phyloP scores from a whole-genome alignment of 768 basidiomycete species.

The Wakefieldia striispora region DNA sequence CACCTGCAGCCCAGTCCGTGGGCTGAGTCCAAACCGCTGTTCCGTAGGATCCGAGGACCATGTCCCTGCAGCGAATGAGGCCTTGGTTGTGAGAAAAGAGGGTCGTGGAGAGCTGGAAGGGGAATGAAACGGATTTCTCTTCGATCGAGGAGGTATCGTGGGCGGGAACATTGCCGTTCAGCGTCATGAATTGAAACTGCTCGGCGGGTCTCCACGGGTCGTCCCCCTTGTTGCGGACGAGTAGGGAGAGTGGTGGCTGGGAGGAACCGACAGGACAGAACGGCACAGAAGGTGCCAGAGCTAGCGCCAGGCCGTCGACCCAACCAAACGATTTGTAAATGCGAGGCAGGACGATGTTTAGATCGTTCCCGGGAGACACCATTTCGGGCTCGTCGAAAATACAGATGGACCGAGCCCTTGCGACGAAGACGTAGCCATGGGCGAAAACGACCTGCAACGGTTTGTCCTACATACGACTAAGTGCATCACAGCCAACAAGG shows the following conservation, averaged over 20 bases:
- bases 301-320: slow-evolving; percentile 58
- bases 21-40: slow-evolving; percentile 67
- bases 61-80: slow-evolving; percentile 50
- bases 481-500: slow-evolving; percentile 3
- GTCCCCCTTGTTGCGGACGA: slow-evolving; percentile 57
- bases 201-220: slow-evolving; percentile 56
- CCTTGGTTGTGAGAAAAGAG: slow-evolving; percentile 42
- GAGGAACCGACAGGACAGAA: not conserved
- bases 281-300: slow-evolving; percentile 11
- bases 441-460: slow-evolving; percentile 54
- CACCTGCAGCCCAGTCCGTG: slow-evolving; percentile 40
- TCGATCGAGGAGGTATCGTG: slow-evolving; percentile 16
- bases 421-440: slow-evolving; percentile 48
- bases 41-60: slow-evolving; percentile 52
- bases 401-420: slow-evolving; percentile 56
- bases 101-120: slow-evolving; percentile 41
- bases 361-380: slow-evolving; percentile 10
- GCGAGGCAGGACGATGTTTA: slow-evolving; percentile 26
- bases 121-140: slow-evolving; percentile 39
- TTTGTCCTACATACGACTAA: slow-evolving; percentile 38
- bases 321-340: slow-evolving; percentile 60
- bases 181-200: slow-evolving; percentile 51
- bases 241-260: slow-evolving; percentile 40
- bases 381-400: slow-evolving; percentile 52
- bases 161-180: slow-evolving; percentile 35